Base-by-base conservation (phyloP, 129 eudicot species). In the Flaveria bidentis region DNA sequence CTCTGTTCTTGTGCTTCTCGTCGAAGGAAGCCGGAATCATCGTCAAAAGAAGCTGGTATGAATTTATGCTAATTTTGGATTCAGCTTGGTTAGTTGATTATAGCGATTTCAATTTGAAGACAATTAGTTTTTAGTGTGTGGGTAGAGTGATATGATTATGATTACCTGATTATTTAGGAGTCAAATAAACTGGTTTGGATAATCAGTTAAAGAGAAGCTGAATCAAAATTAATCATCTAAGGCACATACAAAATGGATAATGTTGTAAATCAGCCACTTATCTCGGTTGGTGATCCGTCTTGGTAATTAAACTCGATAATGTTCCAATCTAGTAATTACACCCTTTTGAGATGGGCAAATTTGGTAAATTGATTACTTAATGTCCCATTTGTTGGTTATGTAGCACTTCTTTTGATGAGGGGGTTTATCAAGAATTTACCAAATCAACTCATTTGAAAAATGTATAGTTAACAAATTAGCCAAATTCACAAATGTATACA, bases 1-100 rank as follows among this genome's bases (percentile, higher is more conserved):
- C 69, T 89, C 67, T 94, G 96, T 80, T 91, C 82, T 52, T 81
- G 94, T 44, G 81, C 84, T 56, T 85, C 92, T 67, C 90, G 67
- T 76, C 78, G 78, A 69, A 84, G 83, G 42, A 86, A 91, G 80
- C 83, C 81, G 45, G 73, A 80, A 81, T 51, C 82, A 82, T 82
- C 83, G 70, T 49, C 78, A 36, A 61, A 87, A 75, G 89, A 91
- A 76, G 56, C 80, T 45, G 96, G 97, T 94, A 90, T 60, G 94
- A 78, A 45, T 20, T 75, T 64, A 41, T 75, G 39, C 17, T 53
- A 25, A 46, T 69, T n/a, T 23, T 6, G 58, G 68, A 62, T 62
- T 62, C 20, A 26, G 6, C 51, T 73, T 73, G 26, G 33, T 73
- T 23, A 44, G 73, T 12, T 28, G 23, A 51, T 49, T 18, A n/a